Base-by-base conservation (phyloP, 257 asterid genomes). In the Penstemon eatonii region DNA sequence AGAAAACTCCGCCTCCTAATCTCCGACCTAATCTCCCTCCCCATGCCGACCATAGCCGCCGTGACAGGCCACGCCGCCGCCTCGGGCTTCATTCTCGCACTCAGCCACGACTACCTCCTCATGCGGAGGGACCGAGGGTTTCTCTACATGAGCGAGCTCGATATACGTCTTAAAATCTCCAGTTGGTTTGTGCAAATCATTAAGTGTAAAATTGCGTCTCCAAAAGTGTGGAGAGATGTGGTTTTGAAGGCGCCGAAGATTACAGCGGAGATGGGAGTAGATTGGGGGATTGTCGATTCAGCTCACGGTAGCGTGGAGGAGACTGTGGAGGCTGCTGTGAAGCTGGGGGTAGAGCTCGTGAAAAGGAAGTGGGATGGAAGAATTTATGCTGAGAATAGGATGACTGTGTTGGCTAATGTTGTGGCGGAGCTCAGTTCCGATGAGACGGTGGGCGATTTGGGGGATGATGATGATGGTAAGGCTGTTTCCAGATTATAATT, bases 11-110 rank as follows among this genome's bases (percentile, higher is more conserved):
- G 95, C 3, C 37, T 64, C 6, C 59, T 89, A 42, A 77, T 89
- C 47, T 73, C 69, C 54, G 90, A 86, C 12, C 81, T 89, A 10
- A 68, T 86, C 75, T 63, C 80, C 53, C 72, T 86, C 61, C 94
- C 96, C 25, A 89, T 89, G 90, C 96, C 96, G 3, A 89, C 94
- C 0, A 83, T 89, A 69, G 96, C 92, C 25, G 96, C 90, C 58
- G 84, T 89, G 15, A 85, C 82, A 12, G 92, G 92, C 12, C 85
- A 83, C 73, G 90, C 96, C 55, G 66, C 89, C 12, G 92, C 88
- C 25, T 81, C 78, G 19, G 96, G 92, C 0, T 74, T 86, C 68
- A 45, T 73, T 42, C 71, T 87, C 7, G 95, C 87, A n/a, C 73
- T 86, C 4, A 67, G 81, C 68, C 95, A 89, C 42, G 96, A 89